Evolutionary conservation across 306 rosid species (phyloP).

Genomic region (Argentina anserina): DNA sequence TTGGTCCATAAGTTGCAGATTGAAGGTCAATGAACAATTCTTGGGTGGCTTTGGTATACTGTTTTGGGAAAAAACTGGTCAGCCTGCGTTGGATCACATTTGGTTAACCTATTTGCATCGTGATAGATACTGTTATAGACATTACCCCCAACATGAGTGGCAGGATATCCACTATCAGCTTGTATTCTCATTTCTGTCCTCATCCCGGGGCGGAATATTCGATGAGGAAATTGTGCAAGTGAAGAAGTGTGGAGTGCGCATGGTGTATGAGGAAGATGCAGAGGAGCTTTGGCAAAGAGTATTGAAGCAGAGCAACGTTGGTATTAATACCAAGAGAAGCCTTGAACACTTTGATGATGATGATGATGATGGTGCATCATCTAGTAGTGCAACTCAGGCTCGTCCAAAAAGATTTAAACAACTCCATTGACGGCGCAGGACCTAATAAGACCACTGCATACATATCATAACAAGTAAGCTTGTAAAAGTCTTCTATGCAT

Average conservation of each 20-base stretch:
- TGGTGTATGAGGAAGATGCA: not conserved
- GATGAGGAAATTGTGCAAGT: not conserved
- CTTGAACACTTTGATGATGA: not conserved
- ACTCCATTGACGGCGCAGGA: not conserved
- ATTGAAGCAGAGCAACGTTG: not conserved
- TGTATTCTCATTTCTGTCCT: not conserved
- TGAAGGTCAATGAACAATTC: not conserved
- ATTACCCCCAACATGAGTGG: not conserved
- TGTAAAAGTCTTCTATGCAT: no score
- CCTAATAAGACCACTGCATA: no score
- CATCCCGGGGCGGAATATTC: not conserved
- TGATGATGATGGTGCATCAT: not conserved
- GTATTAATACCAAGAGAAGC: not conserved
- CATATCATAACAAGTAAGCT: no score
- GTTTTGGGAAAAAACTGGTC: not conserved
- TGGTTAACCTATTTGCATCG: not conserved
- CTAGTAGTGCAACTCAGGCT: not conserved
- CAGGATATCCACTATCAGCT: not conserved
- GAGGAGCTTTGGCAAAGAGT: not conserved
- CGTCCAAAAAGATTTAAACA: not conserved
- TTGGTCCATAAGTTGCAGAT: not conserved
- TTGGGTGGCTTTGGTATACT: no score
- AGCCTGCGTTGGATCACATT: not conserved
- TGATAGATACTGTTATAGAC: not conserved
- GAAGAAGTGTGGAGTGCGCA: not conserved